A percentile compares a stretch with the other conserved stretches of the same genome.
These are phyloP conservation scores for Colletotrichum trifolii DNA, from an alignment of 2,329 filamentous ascomycete genomes.

Conservation along the genomic window DNA sequence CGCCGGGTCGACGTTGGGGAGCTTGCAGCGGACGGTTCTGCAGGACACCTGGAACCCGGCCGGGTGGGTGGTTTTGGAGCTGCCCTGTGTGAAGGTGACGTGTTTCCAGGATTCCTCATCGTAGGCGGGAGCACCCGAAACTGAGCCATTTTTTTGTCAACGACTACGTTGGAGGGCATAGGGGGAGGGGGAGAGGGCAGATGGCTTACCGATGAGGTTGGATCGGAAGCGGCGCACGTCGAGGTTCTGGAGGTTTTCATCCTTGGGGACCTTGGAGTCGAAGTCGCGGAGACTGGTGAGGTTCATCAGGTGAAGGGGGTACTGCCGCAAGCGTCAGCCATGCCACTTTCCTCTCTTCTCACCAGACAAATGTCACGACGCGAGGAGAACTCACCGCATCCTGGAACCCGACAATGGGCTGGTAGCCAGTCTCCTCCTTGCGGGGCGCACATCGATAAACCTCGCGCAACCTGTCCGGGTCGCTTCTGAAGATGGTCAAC, in stretches of 20 bases:
- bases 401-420: slow-evolving; percentile 74
- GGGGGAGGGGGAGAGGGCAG: too few relatives aligned
- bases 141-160: slow-evolving; percentile 44
- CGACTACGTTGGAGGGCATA: not conserved
- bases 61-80: slow-evolving; percentile 57
- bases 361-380: not conserved
- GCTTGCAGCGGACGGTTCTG: slow-evolving; percentile 75
- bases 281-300: slow-evolving; percentile 72
- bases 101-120: slow-evolving; percentile 77
- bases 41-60: slow-evolving; percentile 67
- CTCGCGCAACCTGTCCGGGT: slow-evolving; percentile 66
- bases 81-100: slow-evolving; percentile 63
- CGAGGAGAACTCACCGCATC: slow-evolving; percentile 67
- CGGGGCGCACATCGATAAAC: slow-evolving; percentile 71
- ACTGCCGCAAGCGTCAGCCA: slow-evolving; percentile 54
- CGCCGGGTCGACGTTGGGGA: slow-evolving; percentile 76
- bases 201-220: slow-evolving; percentile 72
- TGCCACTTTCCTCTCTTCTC: not conserved
- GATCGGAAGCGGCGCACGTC: slow-evolving; percentile 75
- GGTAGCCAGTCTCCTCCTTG: slow-evolving; percentile 68
- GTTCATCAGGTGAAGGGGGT: slow-evolving; percentile 76
- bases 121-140: slow-evolving; percentile 72
- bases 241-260: slow-evolving; percentile 60
- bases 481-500: slow-evolving; percentile 75
- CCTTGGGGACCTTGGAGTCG: slow-evolving; percentile 65